These are phyloP conservation scores for Trichocomaceae sp. DNA, from an alignment of 2,329 filamentous ascomycete species.

Conservation along the genomic window DNA sequence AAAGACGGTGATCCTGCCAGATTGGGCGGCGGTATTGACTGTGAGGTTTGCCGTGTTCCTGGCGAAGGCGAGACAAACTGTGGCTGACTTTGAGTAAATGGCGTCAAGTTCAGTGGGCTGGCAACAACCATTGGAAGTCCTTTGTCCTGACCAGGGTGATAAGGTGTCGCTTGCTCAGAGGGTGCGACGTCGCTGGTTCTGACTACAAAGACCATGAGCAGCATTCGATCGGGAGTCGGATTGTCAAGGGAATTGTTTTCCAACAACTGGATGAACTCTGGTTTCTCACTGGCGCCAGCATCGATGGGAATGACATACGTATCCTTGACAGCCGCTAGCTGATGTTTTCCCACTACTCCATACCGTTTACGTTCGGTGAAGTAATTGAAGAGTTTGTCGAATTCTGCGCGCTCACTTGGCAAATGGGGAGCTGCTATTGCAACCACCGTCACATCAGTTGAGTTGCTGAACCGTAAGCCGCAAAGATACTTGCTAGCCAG, in stretches of 20 bases:
- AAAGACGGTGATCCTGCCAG: background rate
- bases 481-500: constrained; percentile 89
- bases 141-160: constrained; percentile 27
- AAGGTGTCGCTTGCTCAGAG: constrained; percentile 36
- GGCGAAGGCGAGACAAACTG: constrained; percentile 23
- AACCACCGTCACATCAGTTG: constrained; percentile 78
- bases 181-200: constrained; percentile 48
- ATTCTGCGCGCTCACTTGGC: constrained; percentile 52
- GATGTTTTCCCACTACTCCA: constrained; percentile 76
- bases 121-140: constrained; percentile 26
- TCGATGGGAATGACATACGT: constrained; percentile 86
- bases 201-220: constrained; percentile 81
- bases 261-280: constrained; percentile 84
- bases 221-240: constrained; percentile 63
- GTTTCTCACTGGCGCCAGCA: constrained; percentile 59
- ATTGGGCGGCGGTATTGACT: background rate
- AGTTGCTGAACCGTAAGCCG: constrained; percentile 71
- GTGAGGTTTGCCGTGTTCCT: constrained; percentile 6
- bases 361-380: constrained; percentile 77
- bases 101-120: constrained; percentile 27
- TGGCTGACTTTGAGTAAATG: constrained; percentile 21
- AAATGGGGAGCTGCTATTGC: constrained; percentile 60
- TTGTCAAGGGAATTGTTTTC: constrained; percentile 73
- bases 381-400: constrained; percentile 77
- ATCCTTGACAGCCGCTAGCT: constrained; percentile 70